These are phyloP conservation scores for Metschnikowia shivogae DNA, from an alignment of 805 yeast genomes.

Conservation along the genomic window DNA sequence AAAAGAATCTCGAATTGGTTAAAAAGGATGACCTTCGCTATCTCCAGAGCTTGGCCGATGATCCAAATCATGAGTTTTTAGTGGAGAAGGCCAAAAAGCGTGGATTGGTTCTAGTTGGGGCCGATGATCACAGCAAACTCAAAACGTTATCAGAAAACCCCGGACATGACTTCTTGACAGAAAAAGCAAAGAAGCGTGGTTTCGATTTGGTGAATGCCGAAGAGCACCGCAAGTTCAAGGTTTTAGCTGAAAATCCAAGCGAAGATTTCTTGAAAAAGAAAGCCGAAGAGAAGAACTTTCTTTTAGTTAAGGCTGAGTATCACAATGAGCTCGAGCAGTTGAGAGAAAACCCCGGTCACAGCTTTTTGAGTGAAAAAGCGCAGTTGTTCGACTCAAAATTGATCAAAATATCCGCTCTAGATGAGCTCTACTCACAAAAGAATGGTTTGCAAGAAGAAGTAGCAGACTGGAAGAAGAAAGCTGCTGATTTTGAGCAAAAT, in stretches of 20 bases:
- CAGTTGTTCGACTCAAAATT: neutral
- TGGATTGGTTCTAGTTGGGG: slow-evolving; percentile 3
- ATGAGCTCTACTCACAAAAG: neutral
- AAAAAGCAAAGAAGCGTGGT: slow-evolving; percentile 7
- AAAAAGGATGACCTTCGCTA: slow-evolving; percentile 6
- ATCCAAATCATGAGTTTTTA: slow-evolving; percentile 8
- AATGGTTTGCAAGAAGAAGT: neutral
- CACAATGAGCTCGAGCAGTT: neutral
- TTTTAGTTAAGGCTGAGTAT: neutral
- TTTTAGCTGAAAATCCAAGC: neutral
- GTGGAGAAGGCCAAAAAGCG: slow-evolving; percentile 5
- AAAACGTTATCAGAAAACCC: slow-evolving; percentile 6
- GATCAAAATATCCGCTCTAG: neutral
- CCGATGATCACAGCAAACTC: slow-evolving; percentile 6
- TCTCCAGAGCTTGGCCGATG: slow-evolving; percentile 4
- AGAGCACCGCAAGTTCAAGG: slow-evolving; percentile 1
- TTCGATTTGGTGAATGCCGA: slow-evolving; percentile 1
- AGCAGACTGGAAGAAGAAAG: neutral
- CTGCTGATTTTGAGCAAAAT: neutral
- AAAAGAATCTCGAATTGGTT: slow-evolving; percentile 7
- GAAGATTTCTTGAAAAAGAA: neutral
- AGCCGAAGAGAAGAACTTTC: neutral
- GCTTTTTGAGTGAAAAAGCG: neutral
- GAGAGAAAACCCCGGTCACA: neutral
- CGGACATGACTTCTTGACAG: neutral